Conservation (phyloP, 495 filamentous ascomycete species). For the Stereocaulon alpinum region DNA sequence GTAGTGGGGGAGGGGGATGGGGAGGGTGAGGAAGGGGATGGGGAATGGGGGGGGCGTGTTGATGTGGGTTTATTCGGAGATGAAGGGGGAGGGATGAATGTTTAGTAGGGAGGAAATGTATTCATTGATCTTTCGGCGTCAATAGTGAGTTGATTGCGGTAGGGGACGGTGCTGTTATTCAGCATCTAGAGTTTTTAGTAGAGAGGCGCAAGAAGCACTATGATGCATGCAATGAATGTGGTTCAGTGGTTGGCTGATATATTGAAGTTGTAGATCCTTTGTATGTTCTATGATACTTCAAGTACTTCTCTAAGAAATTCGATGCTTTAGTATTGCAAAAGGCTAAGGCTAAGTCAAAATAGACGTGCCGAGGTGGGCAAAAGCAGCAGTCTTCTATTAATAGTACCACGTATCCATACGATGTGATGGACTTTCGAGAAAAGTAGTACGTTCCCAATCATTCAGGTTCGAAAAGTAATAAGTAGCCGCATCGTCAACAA, state of each 20-base stretch:
- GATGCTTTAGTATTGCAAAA: too few relatives aligned
- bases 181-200: not conserved
- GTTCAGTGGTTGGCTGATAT: not conserved
- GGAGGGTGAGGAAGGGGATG: too few relatives aligned
- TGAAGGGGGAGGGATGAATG: too few relatives aligned
- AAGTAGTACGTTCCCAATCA: slow-evolving; percentile 21
- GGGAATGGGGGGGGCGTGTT: too few relatives aligned
- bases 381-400: not conserved
- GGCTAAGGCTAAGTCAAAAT: too few relatives aligned
- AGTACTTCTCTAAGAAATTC: too few relatives aligned
- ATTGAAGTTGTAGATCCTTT: not conserved
- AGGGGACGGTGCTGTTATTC: not conserved
- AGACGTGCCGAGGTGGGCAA: too few relatives aligned
- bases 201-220: not conserved
- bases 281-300: too few relatives aligned
- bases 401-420: not conserved
- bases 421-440: slow-evolving; percentile 1
- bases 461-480: slow-evolving; percentile 26
- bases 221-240: not conserved
- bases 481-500: slow-evolving; percentile 18
- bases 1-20: too few relatives aligned
- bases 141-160: not conserved
- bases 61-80: too few relatives aligned
- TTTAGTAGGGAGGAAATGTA: too few relatives aligned
- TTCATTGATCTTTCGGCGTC: not conserved